phyloP scores from a whole-genome alignment of 2,329 filamentous ascomycete genomes.

The Rhynchosporium graminicola region DNA sequence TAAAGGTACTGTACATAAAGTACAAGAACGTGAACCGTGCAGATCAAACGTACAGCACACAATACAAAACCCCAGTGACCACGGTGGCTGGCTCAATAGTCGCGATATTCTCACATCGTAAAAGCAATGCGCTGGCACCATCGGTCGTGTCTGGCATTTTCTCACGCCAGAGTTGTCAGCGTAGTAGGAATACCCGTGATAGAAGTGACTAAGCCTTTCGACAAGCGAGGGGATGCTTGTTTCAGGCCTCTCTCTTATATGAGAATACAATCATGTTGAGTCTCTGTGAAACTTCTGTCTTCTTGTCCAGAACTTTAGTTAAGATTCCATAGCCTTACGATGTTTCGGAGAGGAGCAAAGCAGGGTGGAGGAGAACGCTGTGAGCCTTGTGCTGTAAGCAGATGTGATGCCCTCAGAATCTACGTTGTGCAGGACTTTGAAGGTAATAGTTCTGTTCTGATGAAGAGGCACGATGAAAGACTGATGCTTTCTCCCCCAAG shows the following conservation, averaged over 20 bases:
- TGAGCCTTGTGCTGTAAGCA: background rate
- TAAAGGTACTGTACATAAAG: background rate
- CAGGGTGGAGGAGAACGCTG: background rate
- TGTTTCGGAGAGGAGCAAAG: background rate
- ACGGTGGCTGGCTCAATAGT: conserved; percentile 7
- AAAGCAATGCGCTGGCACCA: conserved; percentile 9
- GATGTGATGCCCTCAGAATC: background rate
- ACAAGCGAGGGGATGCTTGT: conserved; percentile 8
- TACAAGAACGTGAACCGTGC: too few species aligned
- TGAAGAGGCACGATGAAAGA: background rate
- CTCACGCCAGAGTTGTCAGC: conserved; percentile 15
- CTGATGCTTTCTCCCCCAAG: background rate
- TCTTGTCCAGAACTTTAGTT: background rate
- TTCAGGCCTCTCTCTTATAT: background rate
- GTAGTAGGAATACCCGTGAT: background rate
- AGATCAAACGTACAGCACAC: background rate
- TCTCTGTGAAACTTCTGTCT: background rate
- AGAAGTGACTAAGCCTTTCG: conserved; percentile 12
- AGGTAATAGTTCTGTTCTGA: conserved; percentile 1
- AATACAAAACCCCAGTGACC: background rate
- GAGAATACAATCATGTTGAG: background rate
- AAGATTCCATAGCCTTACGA: background rate
- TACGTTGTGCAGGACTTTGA: background rate
- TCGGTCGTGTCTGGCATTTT: conserved; percentile 3
- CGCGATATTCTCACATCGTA: conserved; percentile 9